Evolutionary conservation across 768 basidiomycete genomes (phyloP), one percentile per base, ranked within the genome.

Genomic region (Chiua virens): DNA sequence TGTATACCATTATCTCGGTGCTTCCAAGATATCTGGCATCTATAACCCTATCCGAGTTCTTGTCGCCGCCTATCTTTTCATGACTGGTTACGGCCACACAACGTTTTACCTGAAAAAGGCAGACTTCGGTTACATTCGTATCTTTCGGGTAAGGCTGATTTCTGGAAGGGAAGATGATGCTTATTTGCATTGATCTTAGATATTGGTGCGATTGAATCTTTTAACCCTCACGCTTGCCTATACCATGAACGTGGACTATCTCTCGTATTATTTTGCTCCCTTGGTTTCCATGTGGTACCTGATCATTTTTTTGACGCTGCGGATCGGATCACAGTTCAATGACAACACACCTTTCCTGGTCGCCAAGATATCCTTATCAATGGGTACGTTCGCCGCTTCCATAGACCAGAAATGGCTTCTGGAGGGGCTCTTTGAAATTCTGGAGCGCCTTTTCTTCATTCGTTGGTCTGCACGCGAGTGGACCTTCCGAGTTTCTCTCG

Each of bases 41-140:
- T 96, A 96, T 72, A 95, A 96, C 63, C 87, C 89, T 35, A 83
- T 95, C 39, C 85, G 93, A 43, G 86, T 90, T 23, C 75, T 95
- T 28, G 93, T 97, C 20, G 91, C 93, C 14, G 79, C 89, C 2
- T 94, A 93, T 66, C 76, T 94, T 17, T 95, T 93, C 71, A 92
- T 95, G 92, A 89, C 89, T 21, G 93, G 93, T 39, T 97, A 93
- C 73, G 88, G 91, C 17, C 91, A 93, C 63, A 87, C 88, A 10
- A 87, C 80, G 40, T 97, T 85, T 68, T 96, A 94, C 71, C 73
- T 94, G 58, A 89, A 87, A 67, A 95, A 95, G 67, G 88, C 85
- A 18, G 90, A 96, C 67, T 96, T 86, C 70, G 81, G 88, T 4
- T 86, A 90, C 67, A 67, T 78, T 36, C 85, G 93, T 27, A 75